Evolutionary conservation across 1,139 yeast genomes (phyloP), one percentile per base, ranked within the genome.

Genomic region (Suhomyces bolitotheri): DNA sequence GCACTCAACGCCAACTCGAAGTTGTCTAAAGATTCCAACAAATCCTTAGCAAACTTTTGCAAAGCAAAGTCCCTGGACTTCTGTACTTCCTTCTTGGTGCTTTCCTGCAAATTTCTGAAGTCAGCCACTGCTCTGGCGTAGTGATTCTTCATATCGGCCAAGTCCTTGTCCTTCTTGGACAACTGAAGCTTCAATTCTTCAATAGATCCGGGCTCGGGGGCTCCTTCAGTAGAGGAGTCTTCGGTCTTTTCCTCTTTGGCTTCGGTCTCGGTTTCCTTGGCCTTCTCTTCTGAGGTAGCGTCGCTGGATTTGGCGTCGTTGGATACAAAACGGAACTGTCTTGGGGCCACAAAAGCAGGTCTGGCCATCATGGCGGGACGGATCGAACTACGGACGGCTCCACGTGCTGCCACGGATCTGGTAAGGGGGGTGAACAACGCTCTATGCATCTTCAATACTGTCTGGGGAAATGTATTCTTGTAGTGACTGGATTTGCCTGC

Each of bases 21-120:
- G 69, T 90, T 90, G 60, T 90, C 97, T 33, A 89, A 77, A 5
- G 96, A 83, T 53, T 89, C 96, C 50, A 90, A 73, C 57, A 90
- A 73, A 52, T 90, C 97, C 62, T 81, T 85, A 47, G 96, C 95
- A 58, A 90, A 90, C 64, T 87, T 89, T 62, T 89, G 96, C 49
- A 90, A 73, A 1, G 97, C 97, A 66, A 82, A 90, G 58, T 87
- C 96, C 59, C 76, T 83, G 31, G 96, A 90, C 66, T 86, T 86
- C 62, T 84, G 82, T 33, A 87, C 71, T 59, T 90, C 97, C 49
- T 86, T 77, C 65, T 84, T 84, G 45, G 97, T 88, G 31, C 92
- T 81, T 54, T 86, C 94, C 70, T 90, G 97, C 51, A 90, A 72
- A 66, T 86, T 88, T 55, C 96, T 82, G 81, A 88, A 90, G 60